Conservation (phyloP, 2,329 filamentous ascomycete species). For the Aspergillus flavus region DNA sequence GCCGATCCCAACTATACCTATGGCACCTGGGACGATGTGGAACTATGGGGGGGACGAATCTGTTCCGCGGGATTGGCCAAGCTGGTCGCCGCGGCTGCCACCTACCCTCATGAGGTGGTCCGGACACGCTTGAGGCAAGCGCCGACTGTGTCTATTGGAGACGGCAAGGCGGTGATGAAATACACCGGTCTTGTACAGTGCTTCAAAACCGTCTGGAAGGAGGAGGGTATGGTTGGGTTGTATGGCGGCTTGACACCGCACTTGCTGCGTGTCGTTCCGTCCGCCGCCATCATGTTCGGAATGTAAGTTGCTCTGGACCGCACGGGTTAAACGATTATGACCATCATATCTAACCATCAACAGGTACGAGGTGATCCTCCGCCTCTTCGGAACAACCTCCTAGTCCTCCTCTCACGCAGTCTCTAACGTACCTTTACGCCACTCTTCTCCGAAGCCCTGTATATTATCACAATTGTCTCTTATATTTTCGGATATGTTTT, state of each 20-base stretch:
- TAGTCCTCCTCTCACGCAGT: conserved; percentile 15
- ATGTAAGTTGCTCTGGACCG: conserved; percentile 59
- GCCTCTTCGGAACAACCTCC: conserved; percentile 38
- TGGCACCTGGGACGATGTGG: conserved; percentile 64
- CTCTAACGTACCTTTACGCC: neutral
- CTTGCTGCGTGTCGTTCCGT: conserved; percentile 86
- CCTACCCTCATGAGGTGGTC: conserved; percentile 91
- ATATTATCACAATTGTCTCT: neutral
- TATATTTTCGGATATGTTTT: neutral
- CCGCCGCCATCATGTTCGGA: conserved; percentile 94
- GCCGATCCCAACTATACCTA: conserved; percentile 62
- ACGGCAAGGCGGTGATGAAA: conserved; percentile 67
- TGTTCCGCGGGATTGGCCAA: conserved; percentile 77
- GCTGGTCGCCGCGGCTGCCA: conserved; percentile 77
- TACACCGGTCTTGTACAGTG: conserved; percentile 89
- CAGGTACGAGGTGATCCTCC: conserved; percentile 40
- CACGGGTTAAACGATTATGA: conserved; percentile 9
- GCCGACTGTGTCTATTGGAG: conserved; percentile 74
- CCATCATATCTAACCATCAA: conserved; percentile 34
- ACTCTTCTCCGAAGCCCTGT: neutral
- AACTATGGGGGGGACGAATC: conserved; percentile 1
- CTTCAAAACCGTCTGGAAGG: conserved; percentile 82
- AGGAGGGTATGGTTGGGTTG: conserved; percentile 82
- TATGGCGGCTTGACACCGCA: conserved; percentile 93
- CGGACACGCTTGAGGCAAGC: conserved; percentile 83